phyloP scores from a whole-genome alignment of 2,329 filamentous ascomycete species.

The Saccharata proteae region DNA sequence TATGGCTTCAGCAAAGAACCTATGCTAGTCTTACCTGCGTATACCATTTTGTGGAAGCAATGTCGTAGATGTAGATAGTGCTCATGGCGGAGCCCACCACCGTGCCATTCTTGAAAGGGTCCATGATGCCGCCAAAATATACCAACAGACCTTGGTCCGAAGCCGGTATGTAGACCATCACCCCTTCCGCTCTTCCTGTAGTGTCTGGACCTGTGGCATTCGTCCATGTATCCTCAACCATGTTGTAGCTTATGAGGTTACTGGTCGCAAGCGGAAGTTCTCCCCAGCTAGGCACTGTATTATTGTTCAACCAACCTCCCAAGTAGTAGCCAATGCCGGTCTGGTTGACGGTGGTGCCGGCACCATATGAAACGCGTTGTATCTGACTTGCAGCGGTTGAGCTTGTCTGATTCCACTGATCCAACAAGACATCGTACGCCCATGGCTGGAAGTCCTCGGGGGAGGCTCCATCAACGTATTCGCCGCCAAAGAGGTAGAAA shows the following conservation, averaged over 20 bases:
- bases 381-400: conserved; percentile 26
- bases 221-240: conserved; percentile 38
- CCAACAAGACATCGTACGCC: conserved; percentile 44
- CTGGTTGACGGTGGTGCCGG: conserved; percentile 42
- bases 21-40: too few relatives aligned
- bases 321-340: conserved; percentile 49
- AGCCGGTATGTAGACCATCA: conserved; percentile 47
- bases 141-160: conserved; percentile 48
- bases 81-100: too few relatives aligned
- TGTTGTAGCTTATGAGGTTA: conserved; percentile 45
- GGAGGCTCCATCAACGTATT: conserved; percentile 29
- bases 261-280: conserved; percentile 37
- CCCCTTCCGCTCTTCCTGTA: conserved; percentile 46
- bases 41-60: conserved; percentile 49
- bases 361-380: conserved; percentile 43
- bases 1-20: too few relatives aligned
- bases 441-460: conserved; percentile 41
- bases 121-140: conserved; percentile 49
- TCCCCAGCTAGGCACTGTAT: conserved; percentile 40
- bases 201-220: conserved; percentile 44
- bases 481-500: conserved; percentile 51
- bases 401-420: conserved; percentile 43
- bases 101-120: conserved; percentile 36
- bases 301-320: conserved; percentile 49
- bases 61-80: conserved; percentile 49